Percentiles rank a stretch among this genome's conserved stretches.
phyloP scores from a whole-genome alignment of 139 green algal genomes.

The Ettlia oleoabundans region DNA sequence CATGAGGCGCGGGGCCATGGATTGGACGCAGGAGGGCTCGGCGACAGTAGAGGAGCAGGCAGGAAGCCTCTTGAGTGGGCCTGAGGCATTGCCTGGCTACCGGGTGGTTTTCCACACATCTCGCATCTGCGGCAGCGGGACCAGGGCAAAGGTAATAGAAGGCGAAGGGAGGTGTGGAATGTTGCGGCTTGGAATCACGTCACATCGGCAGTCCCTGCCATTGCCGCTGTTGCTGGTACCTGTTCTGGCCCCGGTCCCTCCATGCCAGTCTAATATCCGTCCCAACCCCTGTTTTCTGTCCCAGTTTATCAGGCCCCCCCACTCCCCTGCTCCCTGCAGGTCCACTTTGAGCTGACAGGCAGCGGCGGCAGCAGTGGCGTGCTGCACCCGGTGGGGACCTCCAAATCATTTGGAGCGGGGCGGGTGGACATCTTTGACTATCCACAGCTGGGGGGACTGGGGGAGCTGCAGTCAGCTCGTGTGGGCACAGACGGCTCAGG shows the following conservation, averaged over 20 bases:
- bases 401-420: constrained; percentile 51
- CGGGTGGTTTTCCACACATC: constrained; percentile 32
- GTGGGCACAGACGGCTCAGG: constrained; percentile 68
- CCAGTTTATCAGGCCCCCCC: no score
- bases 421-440: constrained; percentile 63
- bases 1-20: not conserved
- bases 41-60: not conserved
- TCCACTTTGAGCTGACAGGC: constrained; percentile 81
- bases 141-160: constrained; percentile 18
- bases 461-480: constrained; percentile 51
- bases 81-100: constrained; percentile 19
- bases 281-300: no score
- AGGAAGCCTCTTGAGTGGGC: no score
- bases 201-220: not conserved
- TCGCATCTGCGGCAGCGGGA: constrained; percentile 23
- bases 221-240: not conserved
- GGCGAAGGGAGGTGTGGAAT: no score
- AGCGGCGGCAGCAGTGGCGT: constrained; percentile 61
- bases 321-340: constrained; percentile 39
- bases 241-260: no score
- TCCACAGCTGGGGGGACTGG: constrained; percentile 54
- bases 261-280: no score
- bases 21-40: not conserved
- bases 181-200: no score
- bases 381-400: constrained; percentile 15